Percentiles rank a stretch among this genome's conserved stretches.
Evolutionary conservation across 192 early-diverging fungal genomes (phyloP).

Genomic region (Podila clonocystis): DNA sequence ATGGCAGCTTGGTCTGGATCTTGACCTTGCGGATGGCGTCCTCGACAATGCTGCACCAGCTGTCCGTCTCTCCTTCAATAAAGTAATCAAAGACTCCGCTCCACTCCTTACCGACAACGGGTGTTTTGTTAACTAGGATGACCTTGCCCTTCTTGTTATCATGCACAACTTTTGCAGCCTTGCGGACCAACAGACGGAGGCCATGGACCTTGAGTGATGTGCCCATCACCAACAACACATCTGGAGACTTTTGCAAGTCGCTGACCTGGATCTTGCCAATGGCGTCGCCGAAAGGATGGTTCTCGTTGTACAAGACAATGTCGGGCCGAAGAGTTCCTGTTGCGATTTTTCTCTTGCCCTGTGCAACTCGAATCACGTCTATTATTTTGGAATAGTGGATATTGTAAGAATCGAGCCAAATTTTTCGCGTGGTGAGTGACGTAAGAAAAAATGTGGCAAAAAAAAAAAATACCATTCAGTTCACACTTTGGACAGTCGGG

Average conservation of each 20-base stretch:
- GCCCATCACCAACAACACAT: conserved; percentile 88
- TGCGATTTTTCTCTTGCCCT: conserved; percentile 81
- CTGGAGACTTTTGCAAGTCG: conserved; percentile 71
- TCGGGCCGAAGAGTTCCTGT: conserved; percentile 88
- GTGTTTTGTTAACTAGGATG: conserved; percentile 81
- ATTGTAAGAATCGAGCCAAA: neutral
- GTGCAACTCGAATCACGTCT: conserved; percentile 59
- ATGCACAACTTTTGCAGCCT: conserved; percentile 70
- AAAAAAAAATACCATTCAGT: conserved; percentile 24
- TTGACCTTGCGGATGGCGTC: conserved; percentile 48
- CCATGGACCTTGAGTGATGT: conserved; percentile 88
- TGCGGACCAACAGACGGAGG: conserved; percentile 78
- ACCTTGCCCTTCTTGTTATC: conserved; percentile 63
- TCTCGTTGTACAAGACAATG: conserved; percentile 96
- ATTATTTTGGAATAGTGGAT: neutral
- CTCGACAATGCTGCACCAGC: conserved; percentile 60
- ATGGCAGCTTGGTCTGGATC: conserved; percentile 42
- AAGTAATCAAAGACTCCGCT: conserved; percentile 83
- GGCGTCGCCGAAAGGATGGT: conserved; percentile 76
- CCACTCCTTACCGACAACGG: conserved; percentile 77
- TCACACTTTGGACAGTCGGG: conserved; percentile 72
- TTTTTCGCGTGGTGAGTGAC: neutral
- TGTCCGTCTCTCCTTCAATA: conserved; percentile 76
- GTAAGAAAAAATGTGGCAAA: neutral
- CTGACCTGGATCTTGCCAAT: conserved; percentile 67